Percentiles rank a stretch among this genome's conserved stretches.
phyloP scores from a whole-genome alignment of 1,284 basidiomycete genomes.

The Hemileia vastatrix region DNA sequence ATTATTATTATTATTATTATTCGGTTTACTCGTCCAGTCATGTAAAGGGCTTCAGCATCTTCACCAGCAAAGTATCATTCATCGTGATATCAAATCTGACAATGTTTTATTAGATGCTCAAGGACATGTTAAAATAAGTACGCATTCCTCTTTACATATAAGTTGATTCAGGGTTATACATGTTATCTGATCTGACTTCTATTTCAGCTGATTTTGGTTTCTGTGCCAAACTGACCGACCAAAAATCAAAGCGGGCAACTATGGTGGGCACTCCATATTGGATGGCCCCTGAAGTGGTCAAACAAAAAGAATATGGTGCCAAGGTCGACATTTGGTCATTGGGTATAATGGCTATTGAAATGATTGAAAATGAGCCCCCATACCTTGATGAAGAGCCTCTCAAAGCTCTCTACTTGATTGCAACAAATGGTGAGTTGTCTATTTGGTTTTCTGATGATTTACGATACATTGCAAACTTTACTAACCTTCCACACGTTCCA shows the following conservation, averaged over 20 bases:
- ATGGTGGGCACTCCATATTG: slow-evolving; percentile 99
- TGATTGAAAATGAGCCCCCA: slow-evolving; percentile 99
- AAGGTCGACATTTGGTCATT: slow-evolving; percentile 99
- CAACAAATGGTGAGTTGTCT: slow-evolving; percentile 62
- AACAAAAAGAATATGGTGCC: slow-evolving; percentile 96
- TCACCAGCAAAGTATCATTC: slow-evolving; percentile 89
- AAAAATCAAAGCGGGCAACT: slow-evolving; percentile 95
- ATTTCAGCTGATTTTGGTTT: slow-evolving; percentile 87
- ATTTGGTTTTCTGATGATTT: no score
- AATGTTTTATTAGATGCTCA: slow-evolving; percentile 86
- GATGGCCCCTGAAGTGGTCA: slow-evolving; percentile 99
- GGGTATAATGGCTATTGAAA: slow-evolving; percentile 99
- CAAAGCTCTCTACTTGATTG: slow-evolving; percentile 93
- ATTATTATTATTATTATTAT: no score
- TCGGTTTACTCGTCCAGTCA: no score
- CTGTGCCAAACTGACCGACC: slow-evolving; percentile 93
- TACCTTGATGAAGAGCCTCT: slow-evolving; percentile 96
- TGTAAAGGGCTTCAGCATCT: slow-evolving; percentile 89
- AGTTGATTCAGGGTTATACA: background rate
- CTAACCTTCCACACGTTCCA: background rate
- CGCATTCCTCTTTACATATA: background rate
- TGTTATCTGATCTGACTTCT: slow-evolving; percentile 20
- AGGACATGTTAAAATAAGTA: slow-evolving; percentile 94
- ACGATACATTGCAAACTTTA: no score
- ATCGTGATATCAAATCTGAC: slow-evolving; percentile 97